Percentiles rank a stretch among this genome's conserved stretches.
These are phyloP conservation scores for Pterocarpus macrocarpus DNA, from an alignment of 306 rosid species.

Conservation along the genomic window DNA sequence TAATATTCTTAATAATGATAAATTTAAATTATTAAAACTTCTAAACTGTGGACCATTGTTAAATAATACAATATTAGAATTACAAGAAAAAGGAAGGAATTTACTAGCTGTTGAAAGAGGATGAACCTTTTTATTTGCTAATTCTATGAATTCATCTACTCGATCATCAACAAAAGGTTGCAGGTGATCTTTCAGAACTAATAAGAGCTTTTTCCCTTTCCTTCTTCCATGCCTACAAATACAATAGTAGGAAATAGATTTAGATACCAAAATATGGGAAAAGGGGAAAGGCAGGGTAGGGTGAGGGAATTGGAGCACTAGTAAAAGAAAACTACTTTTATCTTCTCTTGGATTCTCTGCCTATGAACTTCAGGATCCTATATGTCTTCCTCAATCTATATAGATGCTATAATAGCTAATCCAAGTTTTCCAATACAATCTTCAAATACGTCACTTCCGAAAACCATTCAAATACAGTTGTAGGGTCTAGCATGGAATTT, in stretches of 20 bases:
- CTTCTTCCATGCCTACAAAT: constrained; percentile 70
- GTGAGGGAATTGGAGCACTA: constrained; percentile 9
- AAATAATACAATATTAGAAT: constrained; percentile 11
- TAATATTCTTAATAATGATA: constrained; percentile 21
- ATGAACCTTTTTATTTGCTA: constrained; percentile 78
- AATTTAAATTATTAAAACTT: constrained; percentile 30
- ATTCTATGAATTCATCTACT: constrained; percentile 69
- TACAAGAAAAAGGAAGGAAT: constrained; percentile 28
- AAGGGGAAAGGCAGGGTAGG: not conserved
- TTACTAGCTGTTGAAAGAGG: constrained; percentile 85
- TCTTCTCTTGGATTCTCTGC: constrained; percentile 72
- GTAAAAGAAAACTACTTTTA: constrained; percentile 59
- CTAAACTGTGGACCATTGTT: not conserved
- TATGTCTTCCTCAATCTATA: constrained; percentile 68
- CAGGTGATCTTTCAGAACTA: constrained; percentile 67
- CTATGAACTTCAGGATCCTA: constrained; percentile 64
- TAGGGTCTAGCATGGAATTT: constrained; percentile 89
- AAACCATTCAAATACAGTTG: constrained; percentile 94
- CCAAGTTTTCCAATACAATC: constrained; percentile 91
- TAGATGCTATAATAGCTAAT: constrained; percentile 72
- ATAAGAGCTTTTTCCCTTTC: constrained; percentile 82
- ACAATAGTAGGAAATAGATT: constrained; percentile 38
- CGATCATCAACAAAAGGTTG: constrained; percentile 78
- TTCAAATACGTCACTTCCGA: constrained; percentile 91
- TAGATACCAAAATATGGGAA: constrained; percentile 38